These are phyloP conservation scores for Tardiomyces digboiensis DNA, from an alignment of 1,139 yeast genomes.

Conservation along the genomic window DNA sequence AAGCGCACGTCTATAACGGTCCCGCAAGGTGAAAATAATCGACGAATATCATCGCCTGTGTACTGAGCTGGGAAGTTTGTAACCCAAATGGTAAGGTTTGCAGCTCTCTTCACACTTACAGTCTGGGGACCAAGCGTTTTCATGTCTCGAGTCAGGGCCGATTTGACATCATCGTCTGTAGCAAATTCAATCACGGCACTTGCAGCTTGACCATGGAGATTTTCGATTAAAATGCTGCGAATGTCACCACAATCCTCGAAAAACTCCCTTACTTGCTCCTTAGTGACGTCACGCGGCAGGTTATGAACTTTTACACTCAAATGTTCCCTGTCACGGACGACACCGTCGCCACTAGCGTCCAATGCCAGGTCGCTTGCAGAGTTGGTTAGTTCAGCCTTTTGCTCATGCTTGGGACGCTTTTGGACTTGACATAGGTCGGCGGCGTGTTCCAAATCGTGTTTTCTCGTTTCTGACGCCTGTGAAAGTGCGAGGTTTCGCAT, in stretches of 20 bases:
- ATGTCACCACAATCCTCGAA: neutral
- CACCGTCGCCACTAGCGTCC: too few species aligned
- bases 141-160: constrained; percentile 52
- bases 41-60: constrained; percentile 32
- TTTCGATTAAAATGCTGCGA: neutral
- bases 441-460: neutral
- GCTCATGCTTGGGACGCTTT: neutral
- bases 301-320: neutral
- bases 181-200: constrained; percentile 43
- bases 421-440: too few species aligned
- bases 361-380: too few species aligned
- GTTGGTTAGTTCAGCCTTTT: too few species aligned
- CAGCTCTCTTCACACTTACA: neutral
- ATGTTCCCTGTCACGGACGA: neutral
- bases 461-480: neutral
- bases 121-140: constrained; percentile 23
- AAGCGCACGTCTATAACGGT: constrained; percentile 46
- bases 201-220: neutral
- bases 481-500: constrained; percentile 2
- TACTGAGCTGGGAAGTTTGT: constrained; percentile 63
- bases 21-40: constrained; percentile 39
- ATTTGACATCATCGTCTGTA: constrained; percentile 37
- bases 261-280: neutral
- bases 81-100: constrained; percentile 48
- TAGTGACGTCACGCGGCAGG: neutral